Conservation (phyloP, 306 rosid species). For the Rosa multiflora region DNA sequence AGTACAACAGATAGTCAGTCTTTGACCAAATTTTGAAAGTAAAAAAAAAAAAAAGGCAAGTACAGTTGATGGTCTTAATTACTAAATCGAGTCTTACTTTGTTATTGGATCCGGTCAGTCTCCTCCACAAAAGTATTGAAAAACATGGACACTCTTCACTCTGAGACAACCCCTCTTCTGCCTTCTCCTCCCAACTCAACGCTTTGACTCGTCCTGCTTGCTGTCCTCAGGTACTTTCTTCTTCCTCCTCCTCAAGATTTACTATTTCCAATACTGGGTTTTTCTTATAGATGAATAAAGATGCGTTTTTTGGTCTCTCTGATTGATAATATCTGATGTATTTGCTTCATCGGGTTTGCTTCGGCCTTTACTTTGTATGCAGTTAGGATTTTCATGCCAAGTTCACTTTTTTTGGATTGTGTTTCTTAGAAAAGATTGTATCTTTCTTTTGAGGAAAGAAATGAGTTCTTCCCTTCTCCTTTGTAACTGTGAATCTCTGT, state of each 20-base stretch:
- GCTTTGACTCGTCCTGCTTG: constrained; percentile 6
- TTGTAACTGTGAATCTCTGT: neutral
- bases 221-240: constrained; percentile 17
- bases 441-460: neutral
- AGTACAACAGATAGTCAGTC: neutral
- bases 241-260: constrained; percentile 18
- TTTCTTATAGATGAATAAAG: constrained; percentile 15
- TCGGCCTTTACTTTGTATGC: neutral
- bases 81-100: neutral
- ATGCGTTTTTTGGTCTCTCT: neutral
- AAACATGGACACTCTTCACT: neutral
- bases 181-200: neutral
- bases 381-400: neutral
- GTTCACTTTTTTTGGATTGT: neutral
- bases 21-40: neutral
- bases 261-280: constrained; percentile 27
- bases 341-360: constrained; percentile 18
- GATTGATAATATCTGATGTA: neutral
- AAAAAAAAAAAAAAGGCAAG: neutral
- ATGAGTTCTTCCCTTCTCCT: neutral
- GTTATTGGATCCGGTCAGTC: constrained; percentile 23
- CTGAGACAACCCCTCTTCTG: neutral
- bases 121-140: neutral
- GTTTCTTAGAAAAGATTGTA: constrained; percentile 1
- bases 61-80: neutral